Base-by-base conservation (phyloP, 306 rosid genomes). In the Lathyrus oleraceus region DNA sequence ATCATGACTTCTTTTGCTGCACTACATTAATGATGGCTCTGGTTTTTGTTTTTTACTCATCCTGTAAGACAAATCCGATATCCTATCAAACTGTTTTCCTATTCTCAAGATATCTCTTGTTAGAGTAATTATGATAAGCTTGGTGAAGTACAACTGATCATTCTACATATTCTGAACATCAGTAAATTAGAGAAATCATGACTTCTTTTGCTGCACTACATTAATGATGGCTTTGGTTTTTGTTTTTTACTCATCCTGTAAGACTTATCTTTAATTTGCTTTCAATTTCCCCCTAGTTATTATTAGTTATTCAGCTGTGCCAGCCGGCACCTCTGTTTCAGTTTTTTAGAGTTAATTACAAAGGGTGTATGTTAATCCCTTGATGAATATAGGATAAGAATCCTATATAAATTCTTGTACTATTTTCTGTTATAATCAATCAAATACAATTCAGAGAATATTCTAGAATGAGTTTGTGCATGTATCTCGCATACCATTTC, bases 151-250 rank as follows among this genome's bases (percentile, higher is more conserved):
- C n/a, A 28, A 72, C 60, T 67, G 52, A 44, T 17, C 39, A n/a
- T 21, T 30, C 44, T 48, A 36, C 16, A n/a, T 48, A 14, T 51
- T 19, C 43, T 27, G 25, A 53, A 77, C 42, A 51, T 10, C 53
- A 28, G 20, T 51, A 30, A 68, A 56, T 38, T 17, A 5, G 58
- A 57, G 15, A 62, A 36, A 15, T 76, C 25, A 30, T 4, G 45
- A 27, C 28, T 62, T 48, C 63, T 28, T 38, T 38, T 73, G 32
- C n/a, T 52, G 60, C 65, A 1, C 48, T 42, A 54, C 27, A 25
- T 61, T 30, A 19, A 67, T 7, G 57, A 21, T 67, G 21, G 43
- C 53, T 53, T 69, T 65, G 75, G 8, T 67, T 38, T 71, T 70
- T 4, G 10, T 11, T 21, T 45, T 45, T n/a, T 35, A 35, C 39